Conservation (phyloP, 129 eudicot species). For the Artemisia argyi region DNA sequence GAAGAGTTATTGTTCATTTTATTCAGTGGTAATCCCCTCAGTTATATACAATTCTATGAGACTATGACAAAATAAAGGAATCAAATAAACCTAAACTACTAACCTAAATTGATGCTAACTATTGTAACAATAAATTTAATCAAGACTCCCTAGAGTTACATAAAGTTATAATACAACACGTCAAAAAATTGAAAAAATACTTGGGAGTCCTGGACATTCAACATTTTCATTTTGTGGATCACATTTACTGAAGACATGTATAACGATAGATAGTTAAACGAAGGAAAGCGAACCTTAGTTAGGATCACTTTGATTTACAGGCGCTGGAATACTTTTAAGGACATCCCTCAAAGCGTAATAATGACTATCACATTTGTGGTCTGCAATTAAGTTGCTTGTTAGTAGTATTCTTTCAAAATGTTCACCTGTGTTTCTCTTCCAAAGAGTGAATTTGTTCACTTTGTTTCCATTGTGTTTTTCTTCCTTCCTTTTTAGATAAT, state of each 20-base stretch:
- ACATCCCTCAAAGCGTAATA: constrained; percentile 85
- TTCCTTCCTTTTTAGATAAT: constrained; percentile 65
- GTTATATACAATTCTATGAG: too few species aligned
- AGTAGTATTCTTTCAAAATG: constrained; percentile 77
- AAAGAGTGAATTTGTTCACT: constrained; percentile 56
- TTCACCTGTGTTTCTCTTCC: constrained; percentile 74
- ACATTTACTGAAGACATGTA: background rate
- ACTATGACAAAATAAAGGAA: too few species aligned
- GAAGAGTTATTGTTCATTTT: too few species aligned
- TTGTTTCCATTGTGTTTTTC: constrained; percentile 30
- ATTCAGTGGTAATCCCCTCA: too few species aligned
- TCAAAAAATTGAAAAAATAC: too few species aligned
- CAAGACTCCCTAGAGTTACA: too few species aligned
- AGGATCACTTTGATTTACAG: constrained; percentile 29
- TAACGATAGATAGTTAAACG: background rate
- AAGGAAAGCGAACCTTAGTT: background rate
- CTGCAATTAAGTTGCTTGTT: constrained; percentile 72
- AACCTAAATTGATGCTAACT: too few species aligned
- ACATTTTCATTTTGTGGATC: constrained; percentile 14
- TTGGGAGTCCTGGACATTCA: too few species aligned
- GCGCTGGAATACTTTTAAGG: constrained; percentile 67
- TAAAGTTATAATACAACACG: too few species aligned
- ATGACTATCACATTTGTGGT: constrained; percentile 91
- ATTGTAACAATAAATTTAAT: too few species aligned
- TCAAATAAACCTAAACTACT: too few species aligned